phyloP scores from a whole-genome alignment of 208 protist species.

The Acanthamoeba divionensis region DNA sequence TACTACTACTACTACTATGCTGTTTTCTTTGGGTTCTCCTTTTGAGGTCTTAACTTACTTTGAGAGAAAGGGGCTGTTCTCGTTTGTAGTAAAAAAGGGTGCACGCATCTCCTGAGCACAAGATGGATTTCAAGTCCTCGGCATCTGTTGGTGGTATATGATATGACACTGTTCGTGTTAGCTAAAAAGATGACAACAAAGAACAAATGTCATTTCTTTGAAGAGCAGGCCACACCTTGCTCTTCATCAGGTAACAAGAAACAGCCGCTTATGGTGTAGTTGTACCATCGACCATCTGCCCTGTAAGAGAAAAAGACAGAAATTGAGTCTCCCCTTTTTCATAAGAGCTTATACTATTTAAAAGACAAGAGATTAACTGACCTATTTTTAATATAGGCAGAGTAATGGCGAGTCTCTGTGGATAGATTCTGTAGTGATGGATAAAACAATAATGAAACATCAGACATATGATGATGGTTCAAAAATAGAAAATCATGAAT shows the following conservation, averaged over 20 bases:
- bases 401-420: not conserved
- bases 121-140: not conserved
- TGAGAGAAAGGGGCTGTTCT: not conserved
- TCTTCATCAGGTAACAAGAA: not conserved
- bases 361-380: not conserved
- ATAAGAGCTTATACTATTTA: not conserved
- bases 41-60: too few relatives aligned
- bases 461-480: not conserved
- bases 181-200: too few relatives aligned
- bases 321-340: not conserved
- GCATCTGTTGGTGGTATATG: not conserved
- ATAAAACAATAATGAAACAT: not conserved
- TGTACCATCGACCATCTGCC: not conserved
- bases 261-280: constrained; percentile 3
- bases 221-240: too few relatives aligned
- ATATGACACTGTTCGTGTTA: too few relatives aligned
- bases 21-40: too few relatives aligned
- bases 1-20: too few relatives aligned
- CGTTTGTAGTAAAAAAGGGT: constrained; percentile 24
- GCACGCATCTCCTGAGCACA: not conserved
- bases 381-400: too few relatives aligned
- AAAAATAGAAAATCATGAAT: not conserved
- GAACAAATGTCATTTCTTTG: too few relatives aligned
- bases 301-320: not conserved
- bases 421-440: not conserved